These are phyloP conservation scores for Trichosporon ovoides DNA, from an alignment of 1,284 basidiomycete genomes.

Conservation along the genomic window DNA sequence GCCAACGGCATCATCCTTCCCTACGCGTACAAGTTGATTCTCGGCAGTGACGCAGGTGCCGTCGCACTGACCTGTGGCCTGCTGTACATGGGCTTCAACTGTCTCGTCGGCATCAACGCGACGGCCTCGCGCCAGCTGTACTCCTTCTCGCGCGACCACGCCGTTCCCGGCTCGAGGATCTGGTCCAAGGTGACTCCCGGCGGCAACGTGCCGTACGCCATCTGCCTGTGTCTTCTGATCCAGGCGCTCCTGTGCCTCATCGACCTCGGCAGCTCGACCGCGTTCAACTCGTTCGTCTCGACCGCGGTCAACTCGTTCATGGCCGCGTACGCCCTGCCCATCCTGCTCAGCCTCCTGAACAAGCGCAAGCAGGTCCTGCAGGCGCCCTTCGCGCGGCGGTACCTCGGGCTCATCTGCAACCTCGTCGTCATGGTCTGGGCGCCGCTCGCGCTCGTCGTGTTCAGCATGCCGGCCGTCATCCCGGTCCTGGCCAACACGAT, in stretches of 20 bases:
- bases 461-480: conserved; percentile 41
- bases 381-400: conserved; percentile 9
- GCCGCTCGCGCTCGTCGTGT: conserved; percentile 15
- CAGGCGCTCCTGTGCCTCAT: conserved; percentile 22
- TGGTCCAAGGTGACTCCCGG: conserved; percentile 14
- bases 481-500: conserved; percentile 46
- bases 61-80: conserved; percentile 15
- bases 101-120: conserved; percentile 20
- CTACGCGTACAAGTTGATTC: conserved; percentile 15
- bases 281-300: conserved; percentile 22
- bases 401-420: conserved; percentile 13
- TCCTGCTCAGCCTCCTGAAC: conserved; percentile 15
- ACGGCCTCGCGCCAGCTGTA: conserved; percentile 18
- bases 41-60: conserved; percentile 16
- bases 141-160: conserved; percentile 22
- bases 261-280: conserved; percentile 19
- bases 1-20: conserved; percentile 15
- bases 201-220: conserved; percentile 20
- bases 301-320: conserved; percentile 20
- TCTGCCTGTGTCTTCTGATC: conserved; percentile 14
- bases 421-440: conserved; percentile 18
- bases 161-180: conserved; percentile 16
- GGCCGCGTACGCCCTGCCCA: conserved; percentile 15
- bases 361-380: conserved; percentile 7
- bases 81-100: conserved; percentile 19